These are phyloP conservation scores for Leccinum variicolor DNA, from an alignment of 768 basidiomycete genomes.

Conservation along the genomic window DNA sequence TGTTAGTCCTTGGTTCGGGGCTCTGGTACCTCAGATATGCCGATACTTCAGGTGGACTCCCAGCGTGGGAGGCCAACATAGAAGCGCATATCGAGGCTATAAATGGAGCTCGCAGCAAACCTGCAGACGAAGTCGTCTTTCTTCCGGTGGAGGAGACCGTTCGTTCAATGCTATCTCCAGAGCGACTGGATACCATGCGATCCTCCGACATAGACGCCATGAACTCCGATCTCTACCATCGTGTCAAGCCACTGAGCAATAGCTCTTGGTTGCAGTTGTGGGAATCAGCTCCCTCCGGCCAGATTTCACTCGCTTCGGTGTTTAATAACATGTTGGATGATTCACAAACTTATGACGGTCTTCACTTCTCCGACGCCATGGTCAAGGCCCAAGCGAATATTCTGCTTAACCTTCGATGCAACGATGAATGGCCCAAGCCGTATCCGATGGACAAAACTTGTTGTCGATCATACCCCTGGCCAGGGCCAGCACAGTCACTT, in stretches of 20 bases:
- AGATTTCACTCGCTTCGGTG: slow-evolving; percentile 64
- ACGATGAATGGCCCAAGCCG: slow-evolving; percentile 58
- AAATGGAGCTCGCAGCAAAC: slow-evolving; percentile 30
- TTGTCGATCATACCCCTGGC: slow-evolving; percentile 73
- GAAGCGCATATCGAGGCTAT: slow-evolving; percentile 60
- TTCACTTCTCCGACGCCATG: slow-evolving; percentile 70
- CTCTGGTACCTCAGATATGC: slow-evolving; percentile 87
- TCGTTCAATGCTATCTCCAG: slow-evolving; percentile 58
- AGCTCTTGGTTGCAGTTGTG: slow-evolving; percentile 31
- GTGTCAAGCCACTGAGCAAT: slow-evolving; percentile 42
- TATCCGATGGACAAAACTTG: slow-evolving; percentile 76
- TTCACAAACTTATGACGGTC: slow-evolving; percentile 76
- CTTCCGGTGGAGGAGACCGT: slow-evolving; percentile 75
- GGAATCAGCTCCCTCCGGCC: slow-evolving; percentile 19
- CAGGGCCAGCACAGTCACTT: slow-evolving; percentile 53
- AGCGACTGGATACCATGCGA: slow-evolving; percentile 66
- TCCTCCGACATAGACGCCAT: slow-evolving; percentile 83
- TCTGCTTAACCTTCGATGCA: slow-evolving; percentile 78
- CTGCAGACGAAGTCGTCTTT: slow-evolving; percentile 73
- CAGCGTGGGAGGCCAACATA: slow-evolving; percentile 74
- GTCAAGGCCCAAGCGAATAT: slow-evolving; percentile 71
- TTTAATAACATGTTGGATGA: slow-evolving; percentile 80
- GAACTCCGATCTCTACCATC: slow-evolving; percentile 81
- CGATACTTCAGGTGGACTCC: slow-evolving; percentile 65
- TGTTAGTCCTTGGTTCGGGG: slow-evolving; percentile 83